phyloP scores from a whole-genome alignment of 2,329 filamentous ascomycete genomes.

The Apiospora malaysiana region DNA sequence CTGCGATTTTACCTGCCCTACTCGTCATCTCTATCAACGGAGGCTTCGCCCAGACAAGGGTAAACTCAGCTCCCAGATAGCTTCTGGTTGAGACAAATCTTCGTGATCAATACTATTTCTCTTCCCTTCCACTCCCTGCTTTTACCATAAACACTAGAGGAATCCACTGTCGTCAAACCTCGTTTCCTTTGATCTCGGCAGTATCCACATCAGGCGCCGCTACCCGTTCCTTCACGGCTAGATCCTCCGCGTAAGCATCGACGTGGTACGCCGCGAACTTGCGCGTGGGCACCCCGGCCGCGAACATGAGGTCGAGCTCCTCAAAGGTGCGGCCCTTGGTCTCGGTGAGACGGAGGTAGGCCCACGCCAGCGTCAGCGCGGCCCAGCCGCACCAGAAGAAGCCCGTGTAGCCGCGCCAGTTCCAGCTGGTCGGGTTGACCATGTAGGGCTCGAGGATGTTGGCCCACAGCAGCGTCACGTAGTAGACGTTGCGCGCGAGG shows the following conservation, averaged over 20 bases:
- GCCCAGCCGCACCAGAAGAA: constrained; percentile 48
- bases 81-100: too few relatives aligned
- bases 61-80: too few relatives aligned
- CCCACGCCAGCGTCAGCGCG: constrained; percentile 43
- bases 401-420: constrained; percentile 41
- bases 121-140: too few relatives aligned
- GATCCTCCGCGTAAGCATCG: constrained; percentile 31
- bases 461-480: constrained; percentile 47
- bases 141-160: too few relatives aligned
- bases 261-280: constrained; percentile 32
- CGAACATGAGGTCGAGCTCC: constrained; percentile 40
- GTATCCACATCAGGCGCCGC: background rate
- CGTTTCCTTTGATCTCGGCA: background rate
- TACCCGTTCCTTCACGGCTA: background rate
- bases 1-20: too few relatives aligned
- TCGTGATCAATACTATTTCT: too few relatives aligned
- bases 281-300: constrained; percentile 37
- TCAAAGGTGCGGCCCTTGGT: constrained; percentile 37
- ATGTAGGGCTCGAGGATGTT: constrained; percentile 51
- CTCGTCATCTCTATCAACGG: too few relatives aligned
- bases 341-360: constrained; percentile 41
- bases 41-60: too few relatives aligned
- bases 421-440: constrained; percentile 46
- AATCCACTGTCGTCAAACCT: background rate
- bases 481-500: constrained; percentile 49